Base-by-base conservation (phyloP, 768 basidiomycete species). In the Xerocomus spinulosus region DNA sequence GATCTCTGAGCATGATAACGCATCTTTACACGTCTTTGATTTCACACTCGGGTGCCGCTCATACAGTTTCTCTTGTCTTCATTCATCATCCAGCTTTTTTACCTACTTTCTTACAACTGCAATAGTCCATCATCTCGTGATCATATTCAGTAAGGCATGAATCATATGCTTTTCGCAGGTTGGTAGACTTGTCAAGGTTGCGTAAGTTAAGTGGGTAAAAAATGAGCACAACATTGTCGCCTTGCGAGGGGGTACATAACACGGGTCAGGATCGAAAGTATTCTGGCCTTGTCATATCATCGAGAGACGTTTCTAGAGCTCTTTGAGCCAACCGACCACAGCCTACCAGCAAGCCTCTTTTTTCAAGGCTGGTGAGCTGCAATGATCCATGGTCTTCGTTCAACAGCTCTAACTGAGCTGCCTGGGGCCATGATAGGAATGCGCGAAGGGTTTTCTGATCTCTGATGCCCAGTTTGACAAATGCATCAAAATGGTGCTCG, bases 1-100 rank as follows among this genome's bases (percentile, higher is more conserved):
- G 87, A 92, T 57, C 77, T 89, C 61, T 86, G 78, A 73, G 48
- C 33, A 53, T 48, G 26, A 53, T 44, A 25, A 48, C 18, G 42
- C 58, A 56, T 50, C 38, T 48, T 48, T 46, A 51, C 51, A 58
- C 53, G 58, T 51, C 46, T 30, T 49, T 55, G 48, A 52, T 56
- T 47, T 28, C 50, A 36, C 57, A 56, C 50, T 57, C 48, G 52
- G 49, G 50, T 51, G 51, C 48, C 54, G 54, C 35, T 55, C 53
- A 56, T 50, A 54, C 58, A 50, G 24, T 48, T 41, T 25, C 17
- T 33, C 21, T 39, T 40, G 43, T 52, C 34, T 59, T 52, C 45
- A 48, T 43, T 51, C 53, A 63, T 56, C 48, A 54, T 47, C 41
- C 44, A 30, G 45, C 36, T 46, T 44, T 49, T 50, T 46, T 51